These are phyloP conservation scores for Singerocomus inundabilis DNA, from an alignment of 1,284 basidiomycete genomes.

Conservation along the genomic window DNA sequence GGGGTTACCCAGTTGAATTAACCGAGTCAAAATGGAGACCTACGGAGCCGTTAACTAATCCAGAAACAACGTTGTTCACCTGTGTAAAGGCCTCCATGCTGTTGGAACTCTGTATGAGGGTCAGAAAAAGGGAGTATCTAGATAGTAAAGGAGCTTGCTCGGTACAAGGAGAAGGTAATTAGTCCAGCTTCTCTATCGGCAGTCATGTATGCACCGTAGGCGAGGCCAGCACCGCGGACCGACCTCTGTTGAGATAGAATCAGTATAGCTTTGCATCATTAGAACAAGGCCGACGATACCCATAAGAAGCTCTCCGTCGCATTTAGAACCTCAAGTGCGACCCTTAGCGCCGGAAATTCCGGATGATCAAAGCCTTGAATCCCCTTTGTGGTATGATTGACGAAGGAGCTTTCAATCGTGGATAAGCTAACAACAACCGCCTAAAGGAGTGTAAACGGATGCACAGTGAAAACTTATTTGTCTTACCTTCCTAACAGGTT, in stretches of 20 bases:
- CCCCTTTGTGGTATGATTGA: slow-evolving; percentile 77
- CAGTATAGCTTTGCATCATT: slow-evolving; percentile 10
- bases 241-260: slow-evolving; percentile 50
- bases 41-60: slow-evolving; percentile 78
- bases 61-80: slow-evolving; percentile 72
- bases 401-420: slow-evolving; percentile 93
- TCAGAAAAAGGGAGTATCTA: slow-evolving; percentile 1
- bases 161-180: slow-evolving; percentile 79
- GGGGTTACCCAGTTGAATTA: slow-evolving; percentile 5
- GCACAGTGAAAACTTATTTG: background rate
- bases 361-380: slow-evolving; percentile 80
- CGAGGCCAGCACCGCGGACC: slow-evolving; percentile 89
- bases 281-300: slow-evolving; percentile 45
- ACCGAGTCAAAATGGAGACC: slow-evolving; percentile 29
- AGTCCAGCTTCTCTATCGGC: slow-evolving; percentile 83
- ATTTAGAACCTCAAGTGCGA: slow-evolving; percentile 89
- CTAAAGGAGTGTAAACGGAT: slow-evolving; percentile 37
- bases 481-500: slow-evolving; percentile 70
- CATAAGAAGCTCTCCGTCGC: slow-evolving; percentile 95
- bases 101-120: slow-evolving; percentile 74
- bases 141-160: slow-evolving; percentile 47
- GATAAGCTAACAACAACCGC: slow-evolving; percentile 86
- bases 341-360: slow-evolving; percentile 80
- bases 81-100: slow-evolving; percentile 82
- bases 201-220: slow-evolving; percentile 86